Evolutionary conservation across 139 green algal species (phyloP), one percentile per base, ranked within the genome.

Genomic region (Picochlorum sp.): DNA sequence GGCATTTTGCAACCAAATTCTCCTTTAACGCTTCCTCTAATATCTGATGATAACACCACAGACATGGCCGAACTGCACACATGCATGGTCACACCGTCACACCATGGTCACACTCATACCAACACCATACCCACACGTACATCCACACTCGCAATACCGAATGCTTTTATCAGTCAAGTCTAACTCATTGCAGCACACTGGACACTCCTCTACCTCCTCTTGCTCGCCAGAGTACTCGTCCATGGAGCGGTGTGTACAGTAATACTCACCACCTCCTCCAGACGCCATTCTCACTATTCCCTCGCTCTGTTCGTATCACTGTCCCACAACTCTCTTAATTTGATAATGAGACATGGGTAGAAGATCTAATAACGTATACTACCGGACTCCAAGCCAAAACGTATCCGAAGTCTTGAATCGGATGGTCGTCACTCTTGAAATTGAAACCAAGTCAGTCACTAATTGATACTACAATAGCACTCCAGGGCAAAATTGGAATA

Each of bases 11-110:
- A 1, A 75, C 45, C 49, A 79, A 47, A 63, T 72, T 82, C 26
- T 88, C 79, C 54, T 88, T 89, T 4, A 52, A 61, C 7, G 88
- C 86, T 59, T 91, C 81, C 66, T 96, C 88, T 66, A 89, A 83
- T 20, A 96, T 79, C 47, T 89, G 83, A 63, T 95, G 81, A 57
- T 71, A 93, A 64, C 86, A 93, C 83, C 86, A 90, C 50, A 89
- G 62, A 65, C 84, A 91, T 55, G 87, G 81, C 45, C 72, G 71
- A 63, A 70, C 71, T 78, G 66, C 60, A 66, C 23, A 9, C n/a
- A 18, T 49, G 45, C 47, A 54, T 21, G 11, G 18, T 26, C 47
- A 21, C 47, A 54, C 16, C 3, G 47, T 54, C 47, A 54, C 16
- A 20, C 18, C 16, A 18, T 26, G 6, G 10, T 54, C n/a, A 21